A percentile compares a stretch with the other conserved stretches of the same genome.
Conservation (phyloP, 2,329 filamentous ascomycete genomes). For the Aspergillus brunneoviolaceus region DNA sequence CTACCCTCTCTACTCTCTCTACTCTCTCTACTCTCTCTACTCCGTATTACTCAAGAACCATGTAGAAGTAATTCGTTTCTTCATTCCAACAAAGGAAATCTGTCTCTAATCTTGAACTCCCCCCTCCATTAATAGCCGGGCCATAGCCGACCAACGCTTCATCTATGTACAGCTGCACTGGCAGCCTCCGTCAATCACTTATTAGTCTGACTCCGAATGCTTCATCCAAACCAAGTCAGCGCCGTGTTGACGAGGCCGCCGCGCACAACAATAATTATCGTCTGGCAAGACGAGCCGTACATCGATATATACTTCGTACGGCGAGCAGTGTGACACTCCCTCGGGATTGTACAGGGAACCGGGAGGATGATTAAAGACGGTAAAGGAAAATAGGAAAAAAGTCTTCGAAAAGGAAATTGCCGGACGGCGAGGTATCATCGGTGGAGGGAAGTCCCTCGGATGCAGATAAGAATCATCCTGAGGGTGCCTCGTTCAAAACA, state of each 20-base stretch:
- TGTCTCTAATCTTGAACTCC: constrained; percentile 26
- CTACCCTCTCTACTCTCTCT: background rate
- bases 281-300: constrained; percentile 20
- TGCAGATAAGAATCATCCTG: constrained; percentile 4
- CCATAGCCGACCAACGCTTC: constrained; percentile 21
- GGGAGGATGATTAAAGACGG: constrained; percentile 33
- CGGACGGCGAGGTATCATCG: constrained; percentile 26
- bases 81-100: constrained; percentile 33
- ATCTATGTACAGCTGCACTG: constrained; percentile 37
- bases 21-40: background rate
- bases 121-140: constrained; percentile 27
- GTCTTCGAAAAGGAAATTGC: constrained; percentile 29
- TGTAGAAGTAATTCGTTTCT: constrained; percentile 4
- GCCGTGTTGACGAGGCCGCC: constrained; percentile 13
- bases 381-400: constrained; percentile 29
- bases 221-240: background rate
- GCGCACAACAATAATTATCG: constrained; percentile 17
- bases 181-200: constrained; percentile 2
- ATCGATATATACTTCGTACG: constrained; percentile 32
- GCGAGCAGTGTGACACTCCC: constrained; percentile 22
- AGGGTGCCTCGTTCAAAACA: constrained; percentile 17
- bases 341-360: constrained; percentile 31
- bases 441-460: constrained; percentile 13
- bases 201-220: background rate
- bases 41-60: background rate